Percentiles rank a stretch among this genome's conserved stretches.
phyloP scores from a whole-genome alignment of 495 filamentous ascomycete species.

The Penicillium fimorum region DNA sequence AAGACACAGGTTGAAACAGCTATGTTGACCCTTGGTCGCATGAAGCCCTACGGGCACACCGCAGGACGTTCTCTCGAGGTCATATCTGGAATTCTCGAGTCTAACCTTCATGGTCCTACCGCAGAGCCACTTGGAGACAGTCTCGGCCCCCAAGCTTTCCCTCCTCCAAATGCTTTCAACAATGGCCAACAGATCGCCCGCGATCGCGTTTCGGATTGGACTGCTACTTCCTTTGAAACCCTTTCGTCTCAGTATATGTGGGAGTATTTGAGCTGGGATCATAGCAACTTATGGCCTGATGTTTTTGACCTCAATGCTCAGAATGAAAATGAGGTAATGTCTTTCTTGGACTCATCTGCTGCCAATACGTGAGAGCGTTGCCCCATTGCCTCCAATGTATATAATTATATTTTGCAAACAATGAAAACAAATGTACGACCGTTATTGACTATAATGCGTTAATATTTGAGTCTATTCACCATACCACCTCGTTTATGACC shows the following conservation, averaged over 20 bases:
- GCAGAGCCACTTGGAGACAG: conserved; percentile 6
- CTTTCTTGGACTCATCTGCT: conserved; percentile 3
- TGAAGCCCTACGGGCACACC: conserved; percentile 63
- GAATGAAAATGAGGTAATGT: conserved; percentile 6
- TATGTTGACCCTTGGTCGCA: conserved; percentile 60
- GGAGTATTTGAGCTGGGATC: conserved; percentile 32
- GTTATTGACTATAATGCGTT: background rate
- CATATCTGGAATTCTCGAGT: conserved; percentile 62
- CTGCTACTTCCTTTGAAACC: conserved; percentile 18
- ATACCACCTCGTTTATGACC: too few species aligned
- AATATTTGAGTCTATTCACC: background rate
- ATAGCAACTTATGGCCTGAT: conserved; percentile 23
- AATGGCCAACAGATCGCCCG: background rate
- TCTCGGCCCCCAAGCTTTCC: background rate
- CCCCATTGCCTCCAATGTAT: background rate
- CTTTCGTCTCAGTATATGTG: conserved; percentile 26
- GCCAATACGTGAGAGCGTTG: background rate
- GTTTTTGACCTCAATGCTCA: background rate
- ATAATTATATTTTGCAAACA: background rate
- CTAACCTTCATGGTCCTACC: conserved; percentile 21
- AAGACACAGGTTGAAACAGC: conserved; percentile 59
- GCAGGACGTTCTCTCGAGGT: conserved; percentile 63
- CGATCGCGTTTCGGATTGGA: conserved; percentile 15
- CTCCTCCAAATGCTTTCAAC: background rate
- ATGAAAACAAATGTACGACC: background rate